These are phyloP conservation scores for Hibiscus syriacus DNA, from an alignment of 345 rosid genomes.

Conservation along the genomic window DNA sequence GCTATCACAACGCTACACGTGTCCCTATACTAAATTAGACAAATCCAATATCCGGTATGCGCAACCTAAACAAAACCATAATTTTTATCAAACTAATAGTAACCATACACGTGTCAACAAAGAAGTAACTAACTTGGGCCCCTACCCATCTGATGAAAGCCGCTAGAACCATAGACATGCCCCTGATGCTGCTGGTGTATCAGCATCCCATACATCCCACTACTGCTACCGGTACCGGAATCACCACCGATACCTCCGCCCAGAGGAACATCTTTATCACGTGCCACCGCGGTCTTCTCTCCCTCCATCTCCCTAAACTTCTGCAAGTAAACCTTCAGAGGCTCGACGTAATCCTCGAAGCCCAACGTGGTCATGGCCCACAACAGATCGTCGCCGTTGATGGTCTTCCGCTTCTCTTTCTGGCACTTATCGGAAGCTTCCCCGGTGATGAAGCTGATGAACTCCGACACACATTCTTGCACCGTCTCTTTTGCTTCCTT, in stretches of 20 bases:
- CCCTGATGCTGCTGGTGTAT: conserved; percentile 11
- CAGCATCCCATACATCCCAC: conserved; percentile 13
- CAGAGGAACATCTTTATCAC: conserved; percentile 21
- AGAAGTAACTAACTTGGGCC: conserved; percentile 11
- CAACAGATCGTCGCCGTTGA: too few species aligned
- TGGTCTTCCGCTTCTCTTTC: too few species aligned
- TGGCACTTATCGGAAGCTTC: conserved; percentile 60
- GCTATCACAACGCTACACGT: conserved; percentile 11
- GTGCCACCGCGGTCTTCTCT: conserved; percentile 31
- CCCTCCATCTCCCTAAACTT: conserved; percentile 60
- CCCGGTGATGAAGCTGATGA: conserved; percentile 54
- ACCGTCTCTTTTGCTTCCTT: conserved; percentile 59
- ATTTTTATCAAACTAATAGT: not conserved
- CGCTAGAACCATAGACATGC: conserved; percentile 16
- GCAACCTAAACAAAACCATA: not conserved
- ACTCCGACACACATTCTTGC: conserved; percentile 59
- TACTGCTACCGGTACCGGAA: conserved; percentile 14
- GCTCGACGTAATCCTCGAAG: too few species aligned
- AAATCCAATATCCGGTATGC: not conserved
- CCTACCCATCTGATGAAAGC: conserved; percentile 23
- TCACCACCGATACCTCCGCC: conserved; percentile 16
- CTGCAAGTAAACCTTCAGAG: too few species aligned
- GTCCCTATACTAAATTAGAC: not conserved
- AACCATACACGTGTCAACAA: conserved; percentile 3
- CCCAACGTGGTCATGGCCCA: too few species aligned